Conservation (phyloP, 2,329 filamentous ascomycete species). For the Calonectria leucothoes region DNA sequence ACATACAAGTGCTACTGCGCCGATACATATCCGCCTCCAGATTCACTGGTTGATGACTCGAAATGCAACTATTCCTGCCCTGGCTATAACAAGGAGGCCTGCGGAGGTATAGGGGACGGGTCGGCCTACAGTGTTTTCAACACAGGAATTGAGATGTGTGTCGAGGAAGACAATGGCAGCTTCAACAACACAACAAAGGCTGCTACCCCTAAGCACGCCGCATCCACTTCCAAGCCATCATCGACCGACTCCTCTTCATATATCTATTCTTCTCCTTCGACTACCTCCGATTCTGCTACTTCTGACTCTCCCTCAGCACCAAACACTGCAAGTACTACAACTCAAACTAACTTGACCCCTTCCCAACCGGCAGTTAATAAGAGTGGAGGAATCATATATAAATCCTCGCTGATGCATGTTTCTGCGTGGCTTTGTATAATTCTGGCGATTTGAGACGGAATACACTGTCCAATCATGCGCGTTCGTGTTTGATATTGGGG, state of each 20-base stretch:
- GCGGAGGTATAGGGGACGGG: slow-evolving; percentile 7
- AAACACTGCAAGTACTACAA: not conserved
- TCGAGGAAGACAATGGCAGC: not conserved
- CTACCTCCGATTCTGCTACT: not conserved
- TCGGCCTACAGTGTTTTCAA: slow-evolving; percentile 29
- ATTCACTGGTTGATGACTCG: slow-evolving; percentile 15
- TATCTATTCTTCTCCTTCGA: too few relatives aligned
- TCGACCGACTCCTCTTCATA: too few relatives aligned
- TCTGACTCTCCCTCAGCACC: not conserved
- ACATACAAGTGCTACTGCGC: slow-evolving; percentile 23
- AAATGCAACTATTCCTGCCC: slow-evolving; percentile 29
- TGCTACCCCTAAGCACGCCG: not conserved
- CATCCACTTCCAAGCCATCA: not conserved
- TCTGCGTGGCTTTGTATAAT: not conserved
- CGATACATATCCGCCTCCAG: slow-evolving; percentile 19
- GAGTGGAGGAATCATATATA: not conserved
- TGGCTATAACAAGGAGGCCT: slow-evolving; percentile 19
- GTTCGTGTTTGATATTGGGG: not conserved
- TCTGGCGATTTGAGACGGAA: not conserved
- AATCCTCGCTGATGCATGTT: not conserved
- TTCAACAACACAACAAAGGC: not conserved
- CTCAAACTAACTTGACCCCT: not conserved
- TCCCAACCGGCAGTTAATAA: not conserved
- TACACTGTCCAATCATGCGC: too few relatives aligned
- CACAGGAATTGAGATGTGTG: not conserved